These are phyloP conservation scores for Venturia carpophila DNA, from an alignment of 2,329 filamentous ascomycete genomes.

Conservation along the genomic window DNA sequence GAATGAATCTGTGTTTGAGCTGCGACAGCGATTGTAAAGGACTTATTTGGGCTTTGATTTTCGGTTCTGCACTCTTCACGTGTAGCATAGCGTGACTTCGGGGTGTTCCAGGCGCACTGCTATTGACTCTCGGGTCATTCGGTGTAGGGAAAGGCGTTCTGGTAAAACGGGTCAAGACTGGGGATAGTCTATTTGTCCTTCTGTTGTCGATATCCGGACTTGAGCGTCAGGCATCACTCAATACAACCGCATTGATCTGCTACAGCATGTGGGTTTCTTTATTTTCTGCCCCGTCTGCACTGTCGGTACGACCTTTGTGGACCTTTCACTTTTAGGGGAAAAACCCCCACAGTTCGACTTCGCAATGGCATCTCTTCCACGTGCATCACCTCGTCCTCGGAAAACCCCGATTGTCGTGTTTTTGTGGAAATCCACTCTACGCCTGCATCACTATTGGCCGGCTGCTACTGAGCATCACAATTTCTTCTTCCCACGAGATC, in stretches of 20 bases:
- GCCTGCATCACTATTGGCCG: no score
- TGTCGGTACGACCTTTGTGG: no score
- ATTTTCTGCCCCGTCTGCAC: no score
- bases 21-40: constrained; percentile 7
- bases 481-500: no score
- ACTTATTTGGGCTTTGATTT: neutral
- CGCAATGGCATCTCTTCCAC: no score
- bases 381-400: no score
- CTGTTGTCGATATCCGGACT: neutral
- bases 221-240: neutral
- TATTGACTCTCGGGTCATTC: neutral
- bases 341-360: no score
- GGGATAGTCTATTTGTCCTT: neutral
- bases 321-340: no score
- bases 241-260: neutral
- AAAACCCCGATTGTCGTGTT: no score
- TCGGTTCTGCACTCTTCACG: constrained; percentile 2
- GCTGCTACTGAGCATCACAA: no score
- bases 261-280: no score
- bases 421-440: no score
- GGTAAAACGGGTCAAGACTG: neutral
- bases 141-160: neutral
- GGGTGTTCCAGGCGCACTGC: neutral
- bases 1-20: constrained; percentile 2
- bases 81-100: constrained; percentile 4